Evolutionary conservation across 1,139 yeast species (phyloP), one percentile per base, ranked within the genome.

Genomic region (Candida gigantensis): DNA sequence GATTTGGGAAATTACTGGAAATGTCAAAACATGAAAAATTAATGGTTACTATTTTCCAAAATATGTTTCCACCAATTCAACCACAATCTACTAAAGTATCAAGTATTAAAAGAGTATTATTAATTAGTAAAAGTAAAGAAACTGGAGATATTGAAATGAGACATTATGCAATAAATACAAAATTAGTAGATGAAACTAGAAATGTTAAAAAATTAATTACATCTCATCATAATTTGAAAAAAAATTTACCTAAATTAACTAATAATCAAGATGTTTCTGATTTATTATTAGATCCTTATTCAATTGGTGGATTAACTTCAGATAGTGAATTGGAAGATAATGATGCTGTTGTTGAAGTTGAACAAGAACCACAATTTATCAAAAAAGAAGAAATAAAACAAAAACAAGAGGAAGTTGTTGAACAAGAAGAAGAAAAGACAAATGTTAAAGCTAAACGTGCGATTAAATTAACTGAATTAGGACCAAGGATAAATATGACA

Each of bases 321-420:
- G 98, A 92, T 53, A 84, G 95, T 10, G 98, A 92, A 64, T 81
- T 89, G 28, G 98, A 92, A 53, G 96, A 88, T n/a, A n/a, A n/a
- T 44, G 88, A 88, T 48, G 86, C 89, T n/a, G 74, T 86, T 41
- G 96, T 89, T 19, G 90, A 83, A 49, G 77, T 88, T 19, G 71
- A 77, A 44, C 76, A 73, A 34, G 63, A 60, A 18, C n/a, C n/a
- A n/a, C 68, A 66, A 24, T 41, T 43, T 23, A 31, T 38, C 8
- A 47, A 45, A 28, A 49, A 50, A 37, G 36, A 42, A 32, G 53
- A 48, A 23, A 49, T 46, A 13, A 52, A 50, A n/a, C 53, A 46
- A 30, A 50, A 46, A 23, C 51, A 44, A 17, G 12, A 20, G 3
- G 28, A 30, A 12, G 52, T 40, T 9, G 29, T 21, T 5, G 23